Base-by-base conservation (phyloP, 768 basidiomycete species). In the Hericium rajendrae region DNA sequence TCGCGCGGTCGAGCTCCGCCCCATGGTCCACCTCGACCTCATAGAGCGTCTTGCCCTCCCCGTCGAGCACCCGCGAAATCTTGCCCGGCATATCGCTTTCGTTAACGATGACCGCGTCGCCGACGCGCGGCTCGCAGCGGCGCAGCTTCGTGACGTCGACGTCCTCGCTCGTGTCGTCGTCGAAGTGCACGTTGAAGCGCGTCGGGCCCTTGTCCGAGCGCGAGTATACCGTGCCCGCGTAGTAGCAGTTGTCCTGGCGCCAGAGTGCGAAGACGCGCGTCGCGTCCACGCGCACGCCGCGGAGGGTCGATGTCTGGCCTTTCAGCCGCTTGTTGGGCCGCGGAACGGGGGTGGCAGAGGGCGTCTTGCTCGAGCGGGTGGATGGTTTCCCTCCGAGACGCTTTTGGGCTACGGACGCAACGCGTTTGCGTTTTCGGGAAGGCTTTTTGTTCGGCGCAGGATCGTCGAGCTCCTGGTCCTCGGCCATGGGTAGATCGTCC, bases 241-340 rank as follows among this genome's bases (percentile, higher is more conserved):
- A 86, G 69, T 76, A 91, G 62, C 76, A 75, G 3, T 76, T 77
- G 51, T 82, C 81, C 48, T 71, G 69, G 59, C 73, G 79, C 86
- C 86, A 88, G 11, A 84, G 65, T 9, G 85, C 87, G 62, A 86
- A 83, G n/a, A 90, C 84, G 5, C 80, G 79, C 12, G 83, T 85
- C 20, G 78, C 72, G 6, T 60, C 56, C 40, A 64, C 63, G 32
- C 39, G 48, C 15, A 60, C 38, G 37, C 53, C 41, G 18, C 55
- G 60, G 39, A 63, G 57, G 1, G 55, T 20, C 18, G 56, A 39
- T 18, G 65, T 61, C 10, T 48, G 52, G 13, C 59, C 55, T 49
- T 66, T 68, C 28, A 32, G 41, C 37, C 61, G 60, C 57, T 68
- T 68, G 4, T 56, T 32, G 5, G 64, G 38, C 2, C 63, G 58